Base-by-base conservation (phyloP, 106 monocot species). In the Acorus gramineus region DNA sequence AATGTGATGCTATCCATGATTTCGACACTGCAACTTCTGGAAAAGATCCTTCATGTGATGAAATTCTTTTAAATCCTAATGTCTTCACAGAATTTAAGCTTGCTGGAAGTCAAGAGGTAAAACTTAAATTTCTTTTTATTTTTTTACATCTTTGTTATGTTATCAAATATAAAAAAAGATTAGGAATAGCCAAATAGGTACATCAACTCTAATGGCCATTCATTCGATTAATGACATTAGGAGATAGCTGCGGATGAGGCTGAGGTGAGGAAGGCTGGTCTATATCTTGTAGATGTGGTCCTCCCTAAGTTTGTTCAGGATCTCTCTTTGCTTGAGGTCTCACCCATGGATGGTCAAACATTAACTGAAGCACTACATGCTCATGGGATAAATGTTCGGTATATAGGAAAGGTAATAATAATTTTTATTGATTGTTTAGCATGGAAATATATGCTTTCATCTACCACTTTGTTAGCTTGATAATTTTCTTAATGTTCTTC, bases 311-410 rank as follows among this genome's bases (percentile, higher is more conserved):
- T 92, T 82, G 84, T 89, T 56, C 74, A 92, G 80, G 98, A 92
- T 66, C 85, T 98, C 68, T 92, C 83, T 52, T 67, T 76, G 46
- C 86, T 98, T 66, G 98, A 98, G 11, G 60, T 92, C 50, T 91
- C 98, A 66, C 98, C 98, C 10, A 88, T 98, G 98, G 98, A 98
- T 88, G 98, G 98, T n/a, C 85, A 88, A 68, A 85, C 92, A 59
- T 83, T 98, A 66, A 86, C 83, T 55, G 98, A 98, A 69, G 79
- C 83, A 50, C 79, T 98, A 48, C 98, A 98, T 78, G 59, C 74
- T 51, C 81, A 98, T 79, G 98, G 98, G 63, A 92, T 98, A 75
- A 98, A 98, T 77, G 60, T 92, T 47, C 92, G 98, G 8, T 98
- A 98, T 81, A 73, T 98, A 43, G 98, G 98, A 66, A 92, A 76